Evolutionary conservation across 148 eudicot genomes (phyloP), one percentile per base, ranked within the genome.

Genomic region (Salicornia ramosissima): DNA sequence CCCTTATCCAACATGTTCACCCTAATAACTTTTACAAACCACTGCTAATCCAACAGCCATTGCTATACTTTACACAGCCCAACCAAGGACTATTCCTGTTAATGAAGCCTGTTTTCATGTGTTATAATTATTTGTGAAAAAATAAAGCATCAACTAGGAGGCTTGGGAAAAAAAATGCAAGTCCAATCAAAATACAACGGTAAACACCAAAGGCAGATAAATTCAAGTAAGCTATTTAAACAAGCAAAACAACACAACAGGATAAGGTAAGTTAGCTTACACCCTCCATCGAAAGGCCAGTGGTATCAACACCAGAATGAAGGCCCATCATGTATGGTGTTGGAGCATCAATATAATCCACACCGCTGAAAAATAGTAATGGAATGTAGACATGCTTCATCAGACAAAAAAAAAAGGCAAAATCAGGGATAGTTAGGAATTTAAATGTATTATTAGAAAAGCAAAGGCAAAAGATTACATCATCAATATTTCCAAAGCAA

Each of bases 351-450:
- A 94, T 94, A 71, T 94, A 94, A 80, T 94, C 98, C 60, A 94
- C 98, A 80, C 97, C 97, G 78, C 98, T 94, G 97, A 94, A 94
- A 86, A 94, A 94, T 68, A 94, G 97, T 65, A 94, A 83, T 70
- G 98, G 98, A 83, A 94, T 94, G 96, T 90, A 94, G 85, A 94
- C 98, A 80, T 94, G 98, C 98, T 94, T 86, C 96, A 85, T 77
- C 77, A 81, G 70, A 84, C 78, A 70, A 79, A 86, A 78, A 52
- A 45, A 68, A 59, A 69, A 64, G 80, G 84, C 74, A 85, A 89
- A 85, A 67, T 31, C 69, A 73, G 68, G 78, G 52, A 70, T 57
- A 60, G 43, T 56, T 72, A 46, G 42, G 42, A 39, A 52, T 18
- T 30, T 3, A 5, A 42, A 49, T 31, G 8, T 30, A 58, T 2